phyloP scores from a whole-genome alignment of 2,329 filamentous ascomycete genomes.

The Zymoseptoria passerinii region DNA sequence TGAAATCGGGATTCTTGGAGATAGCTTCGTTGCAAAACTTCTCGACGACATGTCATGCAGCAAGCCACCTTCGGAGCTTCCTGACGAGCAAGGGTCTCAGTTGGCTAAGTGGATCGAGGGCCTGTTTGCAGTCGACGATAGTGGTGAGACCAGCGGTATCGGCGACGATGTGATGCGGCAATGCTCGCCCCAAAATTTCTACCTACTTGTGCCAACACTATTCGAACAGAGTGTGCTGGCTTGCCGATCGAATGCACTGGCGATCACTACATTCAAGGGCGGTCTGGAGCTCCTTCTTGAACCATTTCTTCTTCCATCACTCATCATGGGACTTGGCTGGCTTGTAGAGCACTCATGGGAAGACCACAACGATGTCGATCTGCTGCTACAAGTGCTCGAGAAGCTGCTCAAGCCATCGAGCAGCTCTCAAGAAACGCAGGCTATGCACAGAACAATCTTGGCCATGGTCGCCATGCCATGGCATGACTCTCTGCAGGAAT shows the following conservation, averaged over 20 bases:
- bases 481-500: slow-evolving; percentile 57
- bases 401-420: slow-evolving; percentile 62
- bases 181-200: slow-evolving; percentile 75
- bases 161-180: slow-evolving; percentile 74
- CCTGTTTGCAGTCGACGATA: slow-evolving; percentile 61
- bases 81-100: slow-evolving; percentile 56
- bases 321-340: slow-evolving; percentile 65
- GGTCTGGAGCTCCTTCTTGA: slow-evolving; percentile 75
- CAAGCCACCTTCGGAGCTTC: slow-evolving; percentile 52
- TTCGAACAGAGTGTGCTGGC: slow-evolving; percentile 69
- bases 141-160: slow-evolving; percentile 51
- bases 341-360: slow-evolving; percentile 62
- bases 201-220: slow-evolving; percentile 65
- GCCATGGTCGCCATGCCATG: slow-evolving; percentile 63
- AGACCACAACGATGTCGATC: slow-evolving; percentile 54
- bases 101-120: slow-evolving; percentile 68
- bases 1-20: slow-evolving; percentile 56
- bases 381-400: slow-evolving; percentile 63
- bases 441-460: slow-evolving; percentile 63
- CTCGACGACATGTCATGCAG: slow-evolving; percentile 52
- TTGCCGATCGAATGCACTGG: slow-evolving; percentile 55
- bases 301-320: slow-evolving; percentile 69
- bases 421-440: slow-evolving; percentile 61
- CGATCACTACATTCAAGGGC: slow-evolving; percentile 61
- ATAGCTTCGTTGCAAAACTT: slow-evolving; percentile 62